Base-by-base conservation (phyloP, 768 basidiomycete genomes). In the Boletus rubroflammeus region DNA sequence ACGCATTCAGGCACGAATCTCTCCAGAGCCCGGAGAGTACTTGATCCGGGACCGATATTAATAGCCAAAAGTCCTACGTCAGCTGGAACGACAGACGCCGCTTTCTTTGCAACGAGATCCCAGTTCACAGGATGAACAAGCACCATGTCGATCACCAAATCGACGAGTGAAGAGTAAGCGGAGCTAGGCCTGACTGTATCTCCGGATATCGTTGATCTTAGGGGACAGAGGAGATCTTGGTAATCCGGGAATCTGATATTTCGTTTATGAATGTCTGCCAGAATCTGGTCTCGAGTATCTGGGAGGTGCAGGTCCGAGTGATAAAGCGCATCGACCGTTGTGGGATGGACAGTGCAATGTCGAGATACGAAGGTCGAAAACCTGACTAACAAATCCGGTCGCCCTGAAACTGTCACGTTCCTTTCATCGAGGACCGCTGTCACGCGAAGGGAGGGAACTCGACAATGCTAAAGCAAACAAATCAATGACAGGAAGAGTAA, bases 341-440 rank as follows among this genome's bases (percentile, higher is more conserved):
- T 80, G 44, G 75, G 66, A 54, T 76, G 77, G 0, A 77, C 66
- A 2, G 69, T 57, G 21, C 72, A 72, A 19, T 62, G 64, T 3
- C 68, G 58, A 21, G 75, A 71, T 39, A 81, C 58, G 7, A 61
- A 69, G 15, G 59, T 58, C 7, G 74, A 68, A 62, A 85, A 84
- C 25, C 63, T 62, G 7, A 68, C 62, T 29, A 86, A 67, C 43
- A 75, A 49, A 55, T 81, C 77, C 3, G 84, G 84, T 46, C 71
- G 76, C 23, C 84, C 85, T 3, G 84, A 86, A 46, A 85, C 68
- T 11, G 84, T 84, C 50, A 82, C 69, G 51, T 74, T 78, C 11
- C 59, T 67, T 49, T 75, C 71, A 54, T 78, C 76, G 46, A 80
- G 70, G 53, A 82, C 69, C 9, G 81, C 79, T 1, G 83, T 83